These are phyloP conservation scores for Dujonia santamariae DNA, from an alignment of 1,139 yeast species.

Conservation along the genomic window DNA sequence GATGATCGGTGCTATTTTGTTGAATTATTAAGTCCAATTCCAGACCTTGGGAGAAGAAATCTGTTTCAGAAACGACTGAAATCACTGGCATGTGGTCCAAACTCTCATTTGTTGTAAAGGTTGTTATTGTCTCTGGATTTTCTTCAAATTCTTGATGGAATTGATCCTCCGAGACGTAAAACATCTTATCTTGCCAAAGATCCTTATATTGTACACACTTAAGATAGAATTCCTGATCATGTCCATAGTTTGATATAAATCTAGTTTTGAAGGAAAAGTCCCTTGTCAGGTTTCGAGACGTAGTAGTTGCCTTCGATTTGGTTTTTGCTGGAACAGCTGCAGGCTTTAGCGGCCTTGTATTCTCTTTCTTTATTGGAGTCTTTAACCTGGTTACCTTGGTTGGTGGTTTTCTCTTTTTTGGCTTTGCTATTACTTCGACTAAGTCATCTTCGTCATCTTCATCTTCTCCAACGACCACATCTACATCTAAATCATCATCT, in stretches of 20 bases:
- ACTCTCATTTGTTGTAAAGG: neutral
- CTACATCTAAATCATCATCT: too few relatives aligned
- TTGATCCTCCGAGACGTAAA: conserved; percentile 26
- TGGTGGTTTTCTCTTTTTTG: too few relatives aligned
- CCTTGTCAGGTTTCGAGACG: conserved; percentile 10
- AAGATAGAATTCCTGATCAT: conserved; percentile 27
- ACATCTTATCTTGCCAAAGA: conserved; percentile 34
- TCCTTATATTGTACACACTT: conserved; percentile 24
- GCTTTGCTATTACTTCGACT: too few relatives aligned
- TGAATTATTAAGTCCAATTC: neutral
- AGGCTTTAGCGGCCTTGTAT: too few relatives aligned
- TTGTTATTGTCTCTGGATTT: neutral
- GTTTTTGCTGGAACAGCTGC: too few relatives aligned
- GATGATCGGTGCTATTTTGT: neutral
- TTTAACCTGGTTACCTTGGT: too few relatives aligned
- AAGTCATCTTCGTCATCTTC: too few relatives aligned
- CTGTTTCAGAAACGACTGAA: neutral
- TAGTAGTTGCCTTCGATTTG: too few relatives aligned
- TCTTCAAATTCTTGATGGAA: conserved; percentile 6
- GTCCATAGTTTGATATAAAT: conserved; percentile 34
- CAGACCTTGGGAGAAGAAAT: neutral
- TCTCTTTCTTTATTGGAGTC: too few relatives aligned
- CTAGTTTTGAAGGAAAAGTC: conserved; percentile 35
- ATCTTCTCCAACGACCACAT: too few relatives aligned
- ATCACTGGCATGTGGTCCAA: neutral